Evolutionary conservation across 2,329 filamentous ascomycete species (phyloP).

Genomic region (Trichoderma sp.): DNA sequence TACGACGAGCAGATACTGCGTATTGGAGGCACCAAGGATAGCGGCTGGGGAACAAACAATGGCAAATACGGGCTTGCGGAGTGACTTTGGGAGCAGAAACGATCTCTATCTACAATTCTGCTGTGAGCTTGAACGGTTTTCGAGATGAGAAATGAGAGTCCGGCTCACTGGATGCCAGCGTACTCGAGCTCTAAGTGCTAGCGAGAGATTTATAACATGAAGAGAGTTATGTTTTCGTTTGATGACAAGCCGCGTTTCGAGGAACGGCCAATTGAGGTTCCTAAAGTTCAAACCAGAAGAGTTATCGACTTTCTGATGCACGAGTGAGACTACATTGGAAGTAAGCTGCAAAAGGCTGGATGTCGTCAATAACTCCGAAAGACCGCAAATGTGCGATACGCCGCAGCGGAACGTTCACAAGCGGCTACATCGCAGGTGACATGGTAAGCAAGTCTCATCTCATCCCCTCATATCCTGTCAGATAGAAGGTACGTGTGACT

Average conservation of each 20-base stretch:
- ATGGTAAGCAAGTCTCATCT: neutral
- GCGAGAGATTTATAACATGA: too few species aligned
- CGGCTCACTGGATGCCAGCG: neutral
- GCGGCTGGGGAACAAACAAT: constrained; percentile 62
- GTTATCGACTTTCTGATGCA: too few species aligned
- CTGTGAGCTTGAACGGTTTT: neutral
- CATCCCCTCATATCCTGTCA: neutral
- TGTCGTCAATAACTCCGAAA: neutral
- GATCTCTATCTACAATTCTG: constrained; percentile 14
- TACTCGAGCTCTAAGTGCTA: too few species aligned
- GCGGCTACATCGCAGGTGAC: neutral
- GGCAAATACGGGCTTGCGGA: constrained; percentile 33
- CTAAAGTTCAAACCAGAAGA: too few species aligned
- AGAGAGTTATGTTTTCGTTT: too few species aligned
- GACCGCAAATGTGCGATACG: neutral
- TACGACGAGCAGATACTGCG: constrained; percentile 64
- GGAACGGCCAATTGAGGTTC: too few species aligned
- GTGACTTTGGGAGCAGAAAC: constrained; percentile 32
- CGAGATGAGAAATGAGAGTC: constrained; percentile 1
- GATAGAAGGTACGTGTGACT: neutral
- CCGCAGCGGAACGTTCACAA: too few species aligned
- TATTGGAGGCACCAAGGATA: constrained; percentile 64
- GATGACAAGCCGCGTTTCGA: too few species aligned
- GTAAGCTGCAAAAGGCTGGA: too few species aligned
- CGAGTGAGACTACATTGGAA: too few species aligned